Evolutionary conservation across 257 asterid genomes (phyloP).

Genomic region (Primulina eburnea): DNA sequence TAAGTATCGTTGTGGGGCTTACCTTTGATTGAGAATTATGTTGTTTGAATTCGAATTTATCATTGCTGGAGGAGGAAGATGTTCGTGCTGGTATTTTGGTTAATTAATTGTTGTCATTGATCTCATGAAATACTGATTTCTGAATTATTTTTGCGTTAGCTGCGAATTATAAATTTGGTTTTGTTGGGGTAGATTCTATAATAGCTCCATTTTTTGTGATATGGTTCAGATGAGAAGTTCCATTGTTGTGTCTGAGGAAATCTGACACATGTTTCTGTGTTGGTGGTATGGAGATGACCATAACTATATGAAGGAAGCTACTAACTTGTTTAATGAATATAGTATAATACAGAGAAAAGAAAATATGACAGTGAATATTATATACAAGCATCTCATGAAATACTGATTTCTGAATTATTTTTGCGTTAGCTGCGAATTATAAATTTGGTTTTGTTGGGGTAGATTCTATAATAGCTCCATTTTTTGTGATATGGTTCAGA

Average conservation of each 20-base stretch:
- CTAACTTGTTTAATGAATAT: too few relatives aligned
- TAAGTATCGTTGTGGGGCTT: neutral
- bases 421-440: too few relatives aligned
- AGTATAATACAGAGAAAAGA: too few relatives aligned
- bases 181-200: neutral
- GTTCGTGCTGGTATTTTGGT: neutral
- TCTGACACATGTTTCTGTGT: neutral
- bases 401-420: too few relatives aligned
- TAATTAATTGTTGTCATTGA: neutral
- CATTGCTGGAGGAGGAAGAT: neutral
- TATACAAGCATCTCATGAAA: too few relatives aligned
- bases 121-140: neutral
- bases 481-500: too few relatives aligned
- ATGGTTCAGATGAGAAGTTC: neutral
- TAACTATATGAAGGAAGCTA: too few relatives aligned
- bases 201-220: neutral
- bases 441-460: too few relatives aligned
- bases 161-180: neutral
- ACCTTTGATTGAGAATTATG: neutral
- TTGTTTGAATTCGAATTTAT: neutral
- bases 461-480: too few relatives aligned
- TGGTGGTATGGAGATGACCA: too few relatives aligned
- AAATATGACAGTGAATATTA: too few relatives aligned
- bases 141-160: neutral
- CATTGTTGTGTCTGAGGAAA: neutral